These are phyloP conservation scores for Rhododendron mucronatum DNA, from an alignment of 148 eudicot genomes.

Conservation along the genomic window DNA sequence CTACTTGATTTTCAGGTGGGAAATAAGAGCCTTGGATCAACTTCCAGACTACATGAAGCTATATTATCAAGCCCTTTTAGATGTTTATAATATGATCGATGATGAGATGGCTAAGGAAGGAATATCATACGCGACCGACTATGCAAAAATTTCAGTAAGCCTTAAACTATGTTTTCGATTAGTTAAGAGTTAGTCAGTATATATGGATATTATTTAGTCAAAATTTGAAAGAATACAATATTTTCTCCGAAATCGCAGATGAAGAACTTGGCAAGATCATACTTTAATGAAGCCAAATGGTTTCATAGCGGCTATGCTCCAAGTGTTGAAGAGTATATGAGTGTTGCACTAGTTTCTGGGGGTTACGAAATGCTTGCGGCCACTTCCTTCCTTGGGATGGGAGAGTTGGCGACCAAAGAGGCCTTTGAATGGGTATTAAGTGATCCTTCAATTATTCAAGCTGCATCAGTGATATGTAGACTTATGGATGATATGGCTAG, in stretches of 20 bases:
- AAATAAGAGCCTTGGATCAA: constrained; percentile 16
- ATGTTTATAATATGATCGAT: constrained; percentile 34
- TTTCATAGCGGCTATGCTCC: constrained; percentile 25
- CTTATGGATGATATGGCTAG: constrained; percentile 36
- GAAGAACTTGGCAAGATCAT: constrained; percentile 16
- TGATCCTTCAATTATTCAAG: constrained; percentile 27
- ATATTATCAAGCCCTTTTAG: constrained; percentile 22
- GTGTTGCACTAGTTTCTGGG: constrained; percentile 13
- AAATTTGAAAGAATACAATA: too few relatives aligned
- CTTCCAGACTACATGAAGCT: constrained; percentile 38
- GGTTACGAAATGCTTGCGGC: constrained; percentile 16
- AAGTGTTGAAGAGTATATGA: constrained; percentile 39
- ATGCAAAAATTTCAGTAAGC: constrained; percentile 31
- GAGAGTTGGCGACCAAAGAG: constrained; percentile 27
- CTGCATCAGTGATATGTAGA: constrained; percentile 18
- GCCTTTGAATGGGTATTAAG: constrained; percentile 33
- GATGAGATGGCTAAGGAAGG: constrained; percentile 29
- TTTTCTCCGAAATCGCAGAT: constrained; percentile 11
- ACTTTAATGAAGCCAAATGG: constrained; percentile 42
- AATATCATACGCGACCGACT: constrained; percentile 12
- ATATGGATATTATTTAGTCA: too few relatives aligned
- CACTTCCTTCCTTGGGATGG: constrained; percentile 30
- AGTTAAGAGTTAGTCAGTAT: too few relatives aligned
- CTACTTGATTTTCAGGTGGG: constrained; percentile 32
- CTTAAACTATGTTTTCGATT: too few relatives aligned